phyloP scores from a whole-genome alignment of 495 filamentous ascomycete genomes.

The Chaetomidium leptoderma region DNA sequence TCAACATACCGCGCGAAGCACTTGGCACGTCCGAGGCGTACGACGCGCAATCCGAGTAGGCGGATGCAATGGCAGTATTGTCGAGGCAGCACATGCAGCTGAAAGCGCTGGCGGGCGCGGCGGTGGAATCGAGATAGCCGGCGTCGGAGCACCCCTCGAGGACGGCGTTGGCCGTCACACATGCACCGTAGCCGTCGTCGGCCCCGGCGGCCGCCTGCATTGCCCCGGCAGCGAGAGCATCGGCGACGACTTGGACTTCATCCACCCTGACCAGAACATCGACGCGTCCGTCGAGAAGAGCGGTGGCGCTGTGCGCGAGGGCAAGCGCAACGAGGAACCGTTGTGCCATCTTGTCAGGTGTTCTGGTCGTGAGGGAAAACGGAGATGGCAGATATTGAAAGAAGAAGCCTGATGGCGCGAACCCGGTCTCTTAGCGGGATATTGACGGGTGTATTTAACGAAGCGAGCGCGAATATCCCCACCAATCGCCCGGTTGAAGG shows the following conservation, averaged over 20 bases:
- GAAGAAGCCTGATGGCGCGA: too few relatives aligned
- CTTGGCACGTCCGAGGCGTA: constrained; percentile 20
- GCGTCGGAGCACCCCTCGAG: constrained; percentile 15
- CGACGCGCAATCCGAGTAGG: constrained; percentile 26
- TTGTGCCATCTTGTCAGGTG: constrained; percentile 10
- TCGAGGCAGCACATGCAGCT: constrained; percentile 27
- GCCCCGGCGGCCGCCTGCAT: constrained; percentile 6
- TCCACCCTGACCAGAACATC: constrained; percentile 13
- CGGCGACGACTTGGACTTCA: not conserved
- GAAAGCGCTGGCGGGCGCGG: constrained; percentile 3
- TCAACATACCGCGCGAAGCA: constrained; percentile 9
- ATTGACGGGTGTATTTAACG: too few relatives aligned
- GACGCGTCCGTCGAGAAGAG: constrained; percentile 18
- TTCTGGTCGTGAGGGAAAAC: too few relatives aligned
- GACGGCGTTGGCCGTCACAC: constrained; percentile 17
- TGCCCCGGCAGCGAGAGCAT: not conserved
- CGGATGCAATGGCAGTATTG: constrained; percentile 2
- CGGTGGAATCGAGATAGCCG: constrained; percentile 12
- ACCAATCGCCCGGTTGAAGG: too few relatives aligned
- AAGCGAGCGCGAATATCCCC: too few relatives aligned
- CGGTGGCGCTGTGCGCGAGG: constrained; percentile 14
- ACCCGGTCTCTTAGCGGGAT: too few relatives aligned
- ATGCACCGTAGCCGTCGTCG: constrained; percentile 17
- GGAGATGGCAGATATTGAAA: too few relatives aligned
- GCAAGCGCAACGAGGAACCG: constrained; percentile 10